Conservation (phyloP, 1,139 yeast genomes). For the Geotrichum histeridarum region DNA sequence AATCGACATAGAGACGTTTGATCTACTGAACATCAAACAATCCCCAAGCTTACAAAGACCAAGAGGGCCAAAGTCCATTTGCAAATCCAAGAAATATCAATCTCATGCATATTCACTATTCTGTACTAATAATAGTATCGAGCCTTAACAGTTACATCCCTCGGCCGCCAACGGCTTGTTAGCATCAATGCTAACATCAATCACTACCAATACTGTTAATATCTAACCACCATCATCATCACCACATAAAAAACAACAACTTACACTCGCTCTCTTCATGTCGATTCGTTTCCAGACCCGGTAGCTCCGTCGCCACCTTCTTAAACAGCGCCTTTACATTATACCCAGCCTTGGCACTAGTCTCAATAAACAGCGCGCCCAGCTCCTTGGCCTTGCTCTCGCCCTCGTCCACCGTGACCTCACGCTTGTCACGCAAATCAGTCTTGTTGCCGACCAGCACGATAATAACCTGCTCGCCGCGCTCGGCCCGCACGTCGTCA, state of each 20-base stretch:
- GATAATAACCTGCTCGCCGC: conserved; percentile 64
- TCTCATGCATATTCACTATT: no score
- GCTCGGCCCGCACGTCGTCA: conserved; percentile 74
- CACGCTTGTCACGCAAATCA: conserved; percentile 61
- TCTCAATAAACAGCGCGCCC: conserved; percentile 81
- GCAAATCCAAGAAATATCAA: no score
- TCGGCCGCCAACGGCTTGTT: conserved; percentile 22
- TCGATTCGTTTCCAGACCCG: conserved; percentile 41
- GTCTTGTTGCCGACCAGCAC: conserved; percentile 79
- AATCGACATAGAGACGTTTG: no score
- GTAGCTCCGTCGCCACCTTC: conserved; percentile 83
- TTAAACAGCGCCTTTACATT: conserved; percentile 86
- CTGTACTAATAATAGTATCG: no score
- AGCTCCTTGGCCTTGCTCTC: conserved; percentile 70
- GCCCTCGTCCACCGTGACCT: conserved; percentile 77
- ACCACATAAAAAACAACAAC: conserved; percentile 1
- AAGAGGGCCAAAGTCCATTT: no score
- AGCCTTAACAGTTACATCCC: conserved; percentile 25
- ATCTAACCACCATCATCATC: neutral
- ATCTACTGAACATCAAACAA: no score
- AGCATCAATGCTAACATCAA: conserved; percentile 53
- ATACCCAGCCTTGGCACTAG: conserved; percentile 92
- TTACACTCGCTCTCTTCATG: conserved; percentile 16
- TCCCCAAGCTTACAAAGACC: no score
- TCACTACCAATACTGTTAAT: conserved; percentile 48